phyloP scores from a whole-genome alignment of 2,329 filamentous ascomycete genomes.

The Xenosphaeropsis pyriputrescens region DNA sequence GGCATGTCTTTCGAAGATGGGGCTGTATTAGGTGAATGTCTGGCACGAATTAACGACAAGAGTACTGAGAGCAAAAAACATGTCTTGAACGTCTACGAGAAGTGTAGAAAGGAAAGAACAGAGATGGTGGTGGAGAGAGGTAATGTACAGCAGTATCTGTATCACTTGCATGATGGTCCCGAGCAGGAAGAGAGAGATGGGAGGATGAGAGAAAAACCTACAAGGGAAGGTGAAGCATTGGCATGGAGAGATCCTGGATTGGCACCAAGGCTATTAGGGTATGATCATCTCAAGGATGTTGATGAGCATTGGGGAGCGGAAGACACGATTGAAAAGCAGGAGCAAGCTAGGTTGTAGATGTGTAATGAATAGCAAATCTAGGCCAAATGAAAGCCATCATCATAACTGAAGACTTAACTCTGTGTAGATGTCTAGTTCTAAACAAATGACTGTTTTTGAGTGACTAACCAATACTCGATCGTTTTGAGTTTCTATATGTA shows the following conservation, averaged over 20 bases:
- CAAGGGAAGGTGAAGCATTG: constrained; percentile 23
- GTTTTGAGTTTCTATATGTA: no score
- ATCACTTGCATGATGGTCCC: constrained; percentile 36
- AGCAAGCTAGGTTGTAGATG: no score
- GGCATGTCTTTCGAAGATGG: constrained; percentile 48
- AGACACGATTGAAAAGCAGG: no score
- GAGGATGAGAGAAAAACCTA: constrained; percentile 22
- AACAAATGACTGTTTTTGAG: no score
- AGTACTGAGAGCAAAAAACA: constrained; percentile 19
- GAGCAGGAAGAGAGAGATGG: constrained; percentile 41
- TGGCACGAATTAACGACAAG: constrained; percentile 27
- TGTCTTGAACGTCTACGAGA: constrained; percentile 34
- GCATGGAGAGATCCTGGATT: constrained; percentile 25
- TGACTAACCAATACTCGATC: no score
- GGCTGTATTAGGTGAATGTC: constrained; percentile 38
- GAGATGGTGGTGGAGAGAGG: constrained; percentile 43
- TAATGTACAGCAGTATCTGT: constrained; percentile 44
- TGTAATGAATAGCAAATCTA: no score
- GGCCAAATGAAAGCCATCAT: no score
- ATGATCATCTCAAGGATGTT: constrained; percentile 23
- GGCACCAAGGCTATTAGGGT: constrained; percentile 23
- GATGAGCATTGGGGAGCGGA: background rate
- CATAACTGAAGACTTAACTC: no score
- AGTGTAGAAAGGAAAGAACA: constrained; percentile 39
- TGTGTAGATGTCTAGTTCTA: no score